A percentile compares a stretch with the other conserved stretches of the same genome.
Evolutionary conservation across 2,329 filamentous ascomycete species (phyloP).

Genomic region (Colletotrichum sp.): DNA sequence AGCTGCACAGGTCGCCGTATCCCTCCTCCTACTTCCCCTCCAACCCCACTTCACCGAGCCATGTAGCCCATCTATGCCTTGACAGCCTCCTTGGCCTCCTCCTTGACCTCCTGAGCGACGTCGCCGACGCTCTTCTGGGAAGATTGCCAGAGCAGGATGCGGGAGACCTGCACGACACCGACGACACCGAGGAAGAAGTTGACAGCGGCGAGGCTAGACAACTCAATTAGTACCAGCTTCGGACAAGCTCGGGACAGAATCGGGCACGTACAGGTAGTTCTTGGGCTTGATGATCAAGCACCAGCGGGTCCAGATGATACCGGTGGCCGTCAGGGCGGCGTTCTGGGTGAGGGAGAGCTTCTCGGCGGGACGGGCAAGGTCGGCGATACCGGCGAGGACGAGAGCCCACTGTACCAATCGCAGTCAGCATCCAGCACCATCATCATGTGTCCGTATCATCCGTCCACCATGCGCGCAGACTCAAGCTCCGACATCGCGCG

Average conservation of each 20-base stretch:
- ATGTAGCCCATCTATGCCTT: not conserved
- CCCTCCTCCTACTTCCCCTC: not conserved
- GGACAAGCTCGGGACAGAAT: not conserved
- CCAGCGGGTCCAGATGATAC: constrained; percentile 98
- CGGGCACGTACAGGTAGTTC: constrained; percentile 79
- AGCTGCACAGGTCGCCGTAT: not conserved
- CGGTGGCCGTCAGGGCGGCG: constrained; percentile 85
- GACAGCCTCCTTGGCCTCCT: constrained; percentile 35
- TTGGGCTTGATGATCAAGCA: constrained; percentile 95
- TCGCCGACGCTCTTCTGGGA: constrained; percentile 52
- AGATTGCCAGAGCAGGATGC: constrained; percentile 73
- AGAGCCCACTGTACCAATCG: constrained; percentile 75
- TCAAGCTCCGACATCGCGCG: constrained; percentile 12
- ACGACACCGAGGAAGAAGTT: constrained; percentile 98
- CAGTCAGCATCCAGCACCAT: not conserved
- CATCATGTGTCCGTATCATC: not conserved
- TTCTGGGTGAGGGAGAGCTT: constrained; percentile 95
- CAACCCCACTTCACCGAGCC: not conserved
- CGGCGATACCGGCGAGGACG: constrained; percentile 89
- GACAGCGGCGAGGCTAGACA: constrained; percentile 79
- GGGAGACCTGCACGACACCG: constrained; percentile 79
- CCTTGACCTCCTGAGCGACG: constrained; percentile 45
- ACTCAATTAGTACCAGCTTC: not conserved
- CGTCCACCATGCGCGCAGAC: not conserved
- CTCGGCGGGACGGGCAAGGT: constrained; percentile 89